Base-by-base conservation (phyloP, 208 protist species). In the Herpetomonas muscarum region DNA sequence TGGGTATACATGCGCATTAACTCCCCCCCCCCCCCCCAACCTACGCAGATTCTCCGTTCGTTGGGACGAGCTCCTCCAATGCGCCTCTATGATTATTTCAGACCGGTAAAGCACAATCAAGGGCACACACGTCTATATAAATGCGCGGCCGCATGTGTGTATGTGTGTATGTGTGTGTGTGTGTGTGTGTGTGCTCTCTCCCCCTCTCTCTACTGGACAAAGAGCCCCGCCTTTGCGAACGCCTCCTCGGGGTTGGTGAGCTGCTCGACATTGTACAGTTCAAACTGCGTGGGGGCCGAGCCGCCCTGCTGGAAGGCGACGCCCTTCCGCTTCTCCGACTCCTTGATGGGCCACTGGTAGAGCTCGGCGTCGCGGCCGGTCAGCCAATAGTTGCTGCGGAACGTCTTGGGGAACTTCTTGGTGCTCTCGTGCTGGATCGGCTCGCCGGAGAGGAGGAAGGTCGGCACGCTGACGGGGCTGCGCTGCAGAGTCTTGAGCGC, bases 261-360 rank as follows among this genome's bases (percentile, higher is more conserved):
- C 79, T 94, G 87, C 74, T 94, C 87, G 55, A 91, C 87, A 58
- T 94, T 94, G 71, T 78, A 94, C 22, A 90, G 54, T 66, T 94
- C 83, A 32, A 91, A 74, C 68, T 90, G 82, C 24, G 87, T 45
- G 9, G 81, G 56, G n/a, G 68, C 44, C 46, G 68, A 67, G 28
- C 64, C 65, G 49, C 79, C 70, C 29, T 61, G 70, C 64, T 67
- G 67, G 56, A 91, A 81, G 2, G 74, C 46, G 17, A 91, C 75
- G 39, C 83, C 87, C 65, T 87, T 86, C 53, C 79, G 76, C 59
- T 82, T 85, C 74, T 94, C 83, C 6, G 53, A 61, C 30, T 89
- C 81, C 60, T 87, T 91, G 71, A 91, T 87, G 36, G 75, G 70
- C 82, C 82, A 93, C 68, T 93, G 87, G 66, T 93, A 93, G 10